phyloP scores from a whole-genome alignment of 1,139 yeast genomes.

The Debaryomycetaceae sp. region DNA sequence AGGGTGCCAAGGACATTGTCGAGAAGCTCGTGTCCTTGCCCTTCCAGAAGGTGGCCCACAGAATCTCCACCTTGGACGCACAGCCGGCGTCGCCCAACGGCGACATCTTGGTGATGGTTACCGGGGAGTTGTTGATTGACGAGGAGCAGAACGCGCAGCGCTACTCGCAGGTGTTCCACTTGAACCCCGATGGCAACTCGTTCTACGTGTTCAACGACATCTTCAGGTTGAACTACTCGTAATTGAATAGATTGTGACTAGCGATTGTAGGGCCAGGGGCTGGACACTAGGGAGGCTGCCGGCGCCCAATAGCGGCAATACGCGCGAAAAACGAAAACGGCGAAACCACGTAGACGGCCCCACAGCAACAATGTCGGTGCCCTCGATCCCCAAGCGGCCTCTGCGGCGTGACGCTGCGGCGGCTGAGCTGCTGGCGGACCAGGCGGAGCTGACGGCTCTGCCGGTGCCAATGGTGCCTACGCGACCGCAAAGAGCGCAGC shows the following conservation, averaged over 20 bases:
- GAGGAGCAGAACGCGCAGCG: conserved; percentile 94
- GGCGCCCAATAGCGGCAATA: background rate
- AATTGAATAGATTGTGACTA: conserved; percentile 8
- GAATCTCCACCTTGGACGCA: conserved; percentile 92
- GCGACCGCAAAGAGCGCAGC: conserved; percentile 11
- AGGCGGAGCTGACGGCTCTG: too few relatives aligned
- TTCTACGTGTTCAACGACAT: conserved; percentile 95
- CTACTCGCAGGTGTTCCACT: conserved; percentile 95
- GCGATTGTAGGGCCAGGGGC: background rate
- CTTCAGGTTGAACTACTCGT: conserved; percentile 83
- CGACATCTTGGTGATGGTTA: conserved; percentile 94
- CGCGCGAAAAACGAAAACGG: background rate
- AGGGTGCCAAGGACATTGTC: conserved; percentile 88
- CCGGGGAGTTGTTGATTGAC: conserved; percentile 90
- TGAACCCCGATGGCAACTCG: conserved; percentile 86
- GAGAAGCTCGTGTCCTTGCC: conserved; percentile 87
- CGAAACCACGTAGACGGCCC: background rate
- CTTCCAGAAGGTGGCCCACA: conserved; percentile 86
- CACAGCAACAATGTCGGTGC: too few relatives aligned
- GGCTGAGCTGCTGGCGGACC: too few relatives aligned
- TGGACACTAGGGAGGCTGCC: background rate
- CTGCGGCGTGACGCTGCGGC: too few relatives aligned
- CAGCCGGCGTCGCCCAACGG: conserved; percentile 96
- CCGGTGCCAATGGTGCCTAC: conserved; percentile 11
- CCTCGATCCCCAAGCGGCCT: too few relatives aligned